Conservation (phyloP, 257 asterid species). For the Cordia subcordata region DNA sequence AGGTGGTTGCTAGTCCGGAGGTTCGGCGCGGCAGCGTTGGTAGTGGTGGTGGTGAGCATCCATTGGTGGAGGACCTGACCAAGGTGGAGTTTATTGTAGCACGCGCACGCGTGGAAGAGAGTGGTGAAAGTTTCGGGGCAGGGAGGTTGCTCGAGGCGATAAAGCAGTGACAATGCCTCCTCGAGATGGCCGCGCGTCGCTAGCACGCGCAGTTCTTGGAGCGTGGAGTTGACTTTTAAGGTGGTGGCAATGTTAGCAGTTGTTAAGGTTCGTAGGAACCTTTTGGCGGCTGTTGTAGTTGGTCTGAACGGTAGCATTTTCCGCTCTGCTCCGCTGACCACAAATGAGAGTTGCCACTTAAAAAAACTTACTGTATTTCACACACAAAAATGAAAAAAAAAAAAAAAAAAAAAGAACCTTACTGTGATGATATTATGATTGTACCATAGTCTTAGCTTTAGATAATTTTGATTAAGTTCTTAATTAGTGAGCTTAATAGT, state of each 20-base stretch:
- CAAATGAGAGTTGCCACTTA: no score
- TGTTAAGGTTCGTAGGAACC: constrained; percentile 15
- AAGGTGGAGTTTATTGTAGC: constrained; percentile 10
- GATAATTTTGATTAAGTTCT: no score
- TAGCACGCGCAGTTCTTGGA: constrained; percentile 14
- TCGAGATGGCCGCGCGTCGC: constrained; percentile 20
- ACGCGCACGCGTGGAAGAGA: constrained; percentile 36
- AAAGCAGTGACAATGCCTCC: constrained; percentile 20
- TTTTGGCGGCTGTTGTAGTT: background rate
- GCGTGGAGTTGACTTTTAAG: constrained; percentile 6
- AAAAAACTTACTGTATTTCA: no score
- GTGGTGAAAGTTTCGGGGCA: constrained; percentile 22
- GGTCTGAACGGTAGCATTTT: constrained; percentile 1
- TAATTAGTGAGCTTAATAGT: no score
- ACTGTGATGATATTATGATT: no score
- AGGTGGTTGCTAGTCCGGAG: constrained; percentile 43
- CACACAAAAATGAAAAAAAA: no score
- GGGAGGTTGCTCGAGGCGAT: background rate
- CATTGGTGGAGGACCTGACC: constrained; percentile 30
- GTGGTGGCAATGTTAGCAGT: constrained; percentile 8
- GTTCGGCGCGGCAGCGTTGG: constrained; percentile 22
- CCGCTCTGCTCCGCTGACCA: background rate
- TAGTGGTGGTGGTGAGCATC: constrained; percentile 8
- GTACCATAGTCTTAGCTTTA: no score
- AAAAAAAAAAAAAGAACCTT: no score